phyloP scores from a whole-genome alignment of 2,329 filamentous ascomycete species.

The Cryphonectria japonica region DNA sequence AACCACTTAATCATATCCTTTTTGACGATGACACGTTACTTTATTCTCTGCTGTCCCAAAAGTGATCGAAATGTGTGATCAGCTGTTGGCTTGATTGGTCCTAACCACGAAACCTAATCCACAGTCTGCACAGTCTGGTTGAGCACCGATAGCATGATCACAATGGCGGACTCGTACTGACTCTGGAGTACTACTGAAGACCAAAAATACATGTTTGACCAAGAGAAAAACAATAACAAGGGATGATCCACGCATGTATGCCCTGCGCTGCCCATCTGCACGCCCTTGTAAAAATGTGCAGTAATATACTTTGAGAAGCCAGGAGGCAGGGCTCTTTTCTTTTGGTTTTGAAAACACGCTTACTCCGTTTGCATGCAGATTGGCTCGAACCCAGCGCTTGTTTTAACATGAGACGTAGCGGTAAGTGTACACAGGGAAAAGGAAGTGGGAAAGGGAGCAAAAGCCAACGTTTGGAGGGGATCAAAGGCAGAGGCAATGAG shows the following conservation, averaged over 20 bases:
- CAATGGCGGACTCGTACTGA: background rate
- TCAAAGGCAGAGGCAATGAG: background rate
- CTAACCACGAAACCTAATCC: background rate
- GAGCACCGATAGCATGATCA: background rate
- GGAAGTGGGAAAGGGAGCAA: background rate
- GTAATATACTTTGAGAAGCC: background rate
- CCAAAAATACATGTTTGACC: background rate
- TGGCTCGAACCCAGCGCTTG: background rate
- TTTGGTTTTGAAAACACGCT: background rate
- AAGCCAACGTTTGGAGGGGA: background rate
- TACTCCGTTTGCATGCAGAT: background rate
- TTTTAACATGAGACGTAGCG: background rate
- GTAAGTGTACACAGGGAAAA: background rate
- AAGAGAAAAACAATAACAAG: background rate
- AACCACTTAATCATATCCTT: slow-evolving; percentile 47
- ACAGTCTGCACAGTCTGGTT: background rate
- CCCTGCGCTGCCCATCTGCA: background rate
- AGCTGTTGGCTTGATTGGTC: background rate
- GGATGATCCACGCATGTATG: background rate
- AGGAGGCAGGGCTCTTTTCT: background rate
- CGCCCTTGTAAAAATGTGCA: background rate
- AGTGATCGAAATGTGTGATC: slow-evolving; percentile 3
- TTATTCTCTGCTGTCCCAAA: background rate
- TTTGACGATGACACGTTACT: slow-evolving; percentile 7
- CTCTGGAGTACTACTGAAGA: background rate